These are phyloP conservation scores for Albophoma yamanashiensis DNA, from an alignment of 2,329 filamentous ascomycete species.

Conservation along the genomic window DNA sequence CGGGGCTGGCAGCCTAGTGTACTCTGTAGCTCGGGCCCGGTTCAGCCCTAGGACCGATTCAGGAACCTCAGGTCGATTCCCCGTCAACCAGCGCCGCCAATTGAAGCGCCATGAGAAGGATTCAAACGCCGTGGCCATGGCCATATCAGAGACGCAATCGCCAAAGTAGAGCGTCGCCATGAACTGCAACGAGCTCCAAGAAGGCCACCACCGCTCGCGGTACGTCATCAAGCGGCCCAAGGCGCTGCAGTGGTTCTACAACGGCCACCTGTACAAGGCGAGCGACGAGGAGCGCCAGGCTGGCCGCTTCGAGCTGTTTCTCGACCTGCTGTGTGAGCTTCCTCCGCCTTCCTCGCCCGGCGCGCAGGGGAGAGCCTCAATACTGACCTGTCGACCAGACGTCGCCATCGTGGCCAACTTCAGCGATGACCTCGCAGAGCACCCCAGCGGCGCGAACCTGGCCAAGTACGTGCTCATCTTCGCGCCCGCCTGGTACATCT, in stretches of 20 bases:
- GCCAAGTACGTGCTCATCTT: slow-evolving; percentile 38
- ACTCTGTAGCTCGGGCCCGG: not conserved
- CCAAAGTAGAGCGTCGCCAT: slow-evolving; percentile 9
- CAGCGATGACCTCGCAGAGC: slow-evolving; percentile 34
- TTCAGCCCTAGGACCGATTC: not conserved
- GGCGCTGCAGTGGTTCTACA: slow-evolving; percentile 35
- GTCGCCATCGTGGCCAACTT: slow-evolving; percentile 40
- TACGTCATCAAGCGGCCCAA: slow-evolving; percentile 25
- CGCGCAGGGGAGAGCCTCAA: not conserved
- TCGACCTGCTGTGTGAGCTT: slow-evolving; percentile 32
- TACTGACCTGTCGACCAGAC: slow-evolving; percentile 9
- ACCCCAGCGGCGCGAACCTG: slow-evolving; percentile 29
- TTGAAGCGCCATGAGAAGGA: not conserved
- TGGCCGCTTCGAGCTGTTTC: slow-evolving; percentile 36
- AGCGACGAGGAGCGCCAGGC: slow-evolving; percentile 33
- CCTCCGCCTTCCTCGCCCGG: no score
- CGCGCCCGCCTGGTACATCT: slow-evolving; percentile 37
- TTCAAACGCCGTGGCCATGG: not conserved
- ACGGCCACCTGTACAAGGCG: slow-evolving; percentile 27
- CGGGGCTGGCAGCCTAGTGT: no score
- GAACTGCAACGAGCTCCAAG: slow-evolving; percentile 27
- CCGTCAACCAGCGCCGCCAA: not conserved
- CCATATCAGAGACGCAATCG: not conserved
- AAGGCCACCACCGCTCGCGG: slow-evolving; percentile 16
- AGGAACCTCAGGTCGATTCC: not conserved